phyloP scores from a whole-genome alignment of 352 stramenopile genomes.

The Phytophthora tentaculata region DNA sequence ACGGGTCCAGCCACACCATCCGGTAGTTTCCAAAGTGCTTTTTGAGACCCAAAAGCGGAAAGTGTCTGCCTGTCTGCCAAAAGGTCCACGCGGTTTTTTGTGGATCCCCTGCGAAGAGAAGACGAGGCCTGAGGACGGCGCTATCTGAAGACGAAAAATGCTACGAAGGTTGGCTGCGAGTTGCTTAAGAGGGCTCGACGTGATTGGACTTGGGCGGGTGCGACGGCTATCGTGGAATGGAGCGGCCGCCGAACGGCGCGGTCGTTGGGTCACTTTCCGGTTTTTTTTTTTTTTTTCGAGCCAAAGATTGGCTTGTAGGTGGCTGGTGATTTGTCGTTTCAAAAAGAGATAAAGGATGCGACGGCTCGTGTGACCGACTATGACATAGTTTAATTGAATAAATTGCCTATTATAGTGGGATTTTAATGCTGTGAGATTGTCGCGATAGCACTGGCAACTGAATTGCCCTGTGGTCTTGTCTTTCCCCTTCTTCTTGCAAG shows the following conservation, averaged over 20 bases:
- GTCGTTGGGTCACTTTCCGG: slow-evolving; percentile 11
- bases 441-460: not conserved
- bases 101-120: slow-evolving; percentile 23
- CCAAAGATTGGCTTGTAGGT: slow-evolving; percentile 25
- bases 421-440: not conserved
- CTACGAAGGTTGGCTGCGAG: not conserved
- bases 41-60: slow-evolving; percentile 8
- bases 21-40: not conserved
- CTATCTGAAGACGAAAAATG: slow-evolving; percentile 8
- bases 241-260: not conserved
- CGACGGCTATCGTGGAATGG: slow-evolving; percentile 29
- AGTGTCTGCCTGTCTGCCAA: slow-evolving; percentile 18
- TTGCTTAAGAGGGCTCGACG: not conserved
- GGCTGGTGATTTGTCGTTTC: slow-evolving; percentile 20
- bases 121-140: not conserved
- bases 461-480: slow-evolving; percentile 18
- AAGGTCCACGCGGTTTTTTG: slow-evolving; percentile 15
- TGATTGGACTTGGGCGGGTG: not conserved
- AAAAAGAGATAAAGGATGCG: slow-evolving; percentile 17
- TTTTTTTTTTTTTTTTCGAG: slow-evolving; percentile 24
- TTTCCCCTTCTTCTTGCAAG: slow-evolving; percentile 8
- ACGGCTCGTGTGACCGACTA: slow-evolving; percentile 13
- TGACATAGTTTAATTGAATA: slow-evolving; percentile 1
- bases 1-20: slow-evolving; percentile 51
- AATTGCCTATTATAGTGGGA: too few relatives aligned